Conservation (phyloP, 2,329 filamentous ascomycete species). For the Pezicula radicicola region DNA sequence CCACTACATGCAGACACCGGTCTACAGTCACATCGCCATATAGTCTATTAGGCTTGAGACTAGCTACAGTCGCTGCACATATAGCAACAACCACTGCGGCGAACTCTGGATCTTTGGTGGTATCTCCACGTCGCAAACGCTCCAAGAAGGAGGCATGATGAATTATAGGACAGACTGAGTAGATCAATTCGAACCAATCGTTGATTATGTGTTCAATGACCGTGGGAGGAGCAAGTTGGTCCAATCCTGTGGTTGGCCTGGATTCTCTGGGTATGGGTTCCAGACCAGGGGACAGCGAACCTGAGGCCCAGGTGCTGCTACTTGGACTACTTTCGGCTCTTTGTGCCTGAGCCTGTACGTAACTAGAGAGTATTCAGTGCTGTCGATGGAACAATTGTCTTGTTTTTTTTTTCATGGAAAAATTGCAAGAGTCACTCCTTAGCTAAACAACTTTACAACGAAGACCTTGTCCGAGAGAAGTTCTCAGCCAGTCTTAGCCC, state of each 20-base stretch:
- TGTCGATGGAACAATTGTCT: too few species aligned
- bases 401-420: too few species aligned
- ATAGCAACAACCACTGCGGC: slow-evolving; percentile 32
- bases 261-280: not conserved
- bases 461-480: not conserved
- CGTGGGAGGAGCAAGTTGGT: slow-evolving; percentile 7
- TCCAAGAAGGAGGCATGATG: slow-evolving; percentile 21
- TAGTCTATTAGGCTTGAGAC: slow-evolving; percentile 23
- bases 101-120: slow-evolving; percentile 25
- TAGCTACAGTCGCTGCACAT: slow-evolving; percentile 32
- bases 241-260: not conserved
- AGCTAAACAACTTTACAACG: too few species aligned
- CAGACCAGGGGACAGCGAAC: not conserved
- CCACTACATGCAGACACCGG: slow-evolving; percentile 27
- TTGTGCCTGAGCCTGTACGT: not conserved
- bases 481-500: not conserved
- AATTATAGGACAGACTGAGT: slow-evolving; percentile 32
- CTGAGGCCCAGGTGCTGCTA: not conserved
- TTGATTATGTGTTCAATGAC: slow-evolving; percentile 21
- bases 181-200: slow-evolving; percentile 34
- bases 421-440: too few species aligned
- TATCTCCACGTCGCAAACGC: slow-evolving; percentile 16
- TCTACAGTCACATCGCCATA: slow-evolving; percentile 26
- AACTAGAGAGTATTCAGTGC: not conserved
- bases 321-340: not conserved